Conservation (phyloP, 2,329 filamentous ascomycete genomes). For the Botrytis galanthina region DNA sequence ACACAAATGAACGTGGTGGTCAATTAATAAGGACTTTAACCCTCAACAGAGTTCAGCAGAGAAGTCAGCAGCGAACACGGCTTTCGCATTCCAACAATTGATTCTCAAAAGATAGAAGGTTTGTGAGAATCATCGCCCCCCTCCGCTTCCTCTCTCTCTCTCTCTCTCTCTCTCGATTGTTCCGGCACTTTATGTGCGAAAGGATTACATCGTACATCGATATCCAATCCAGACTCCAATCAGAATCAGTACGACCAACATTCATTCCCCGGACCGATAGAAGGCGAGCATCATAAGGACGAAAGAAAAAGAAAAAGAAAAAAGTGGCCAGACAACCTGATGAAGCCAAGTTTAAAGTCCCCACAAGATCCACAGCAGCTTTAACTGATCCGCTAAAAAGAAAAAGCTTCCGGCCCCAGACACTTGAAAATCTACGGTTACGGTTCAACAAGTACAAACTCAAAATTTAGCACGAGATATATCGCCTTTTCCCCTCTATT, state of each 20-base stretch:
- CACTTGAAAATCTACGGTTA: background rate
- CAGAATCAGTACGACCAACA: no score
- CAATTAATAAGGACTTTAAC: background rate
- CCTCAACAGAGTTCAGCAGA: background rate
- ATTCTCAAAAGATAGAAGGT: background rate
- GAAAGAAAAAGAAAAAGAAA: background rate
- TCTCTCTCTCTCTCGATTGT: background rate
- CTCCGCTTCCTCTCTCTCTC: background rate
- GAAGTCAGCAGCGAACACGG: background rate
- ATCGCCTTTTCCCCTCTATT: background rate
- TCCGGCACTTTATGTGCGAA: background rate
- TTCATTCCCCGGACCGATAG: background rate
- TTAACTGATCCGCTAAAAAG: slow-evolving; percentile 11
- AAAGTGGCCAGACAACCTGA: background rate
- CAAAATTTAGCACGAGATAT: background rate
- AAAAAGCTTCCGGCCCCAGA: slow-evolving; percentile 17
- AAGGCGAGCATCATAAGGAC: background rate
- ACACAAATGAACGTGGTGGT: background rate
- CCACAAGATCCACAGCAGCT: background rate
- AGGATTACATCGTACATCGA: background rate
- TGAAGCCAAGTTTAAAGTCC: background rate
- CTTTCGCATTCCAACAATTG: background rate
- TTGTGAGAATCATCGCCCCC: background rate
- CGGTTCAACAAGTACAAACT: background rate
- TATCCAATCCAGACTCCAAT: background rate